Evolutionary conservation across 2,329 filamentous ascomycete species (phyloP).

Genomic region (Colletotrichum abscissum): DNA sequence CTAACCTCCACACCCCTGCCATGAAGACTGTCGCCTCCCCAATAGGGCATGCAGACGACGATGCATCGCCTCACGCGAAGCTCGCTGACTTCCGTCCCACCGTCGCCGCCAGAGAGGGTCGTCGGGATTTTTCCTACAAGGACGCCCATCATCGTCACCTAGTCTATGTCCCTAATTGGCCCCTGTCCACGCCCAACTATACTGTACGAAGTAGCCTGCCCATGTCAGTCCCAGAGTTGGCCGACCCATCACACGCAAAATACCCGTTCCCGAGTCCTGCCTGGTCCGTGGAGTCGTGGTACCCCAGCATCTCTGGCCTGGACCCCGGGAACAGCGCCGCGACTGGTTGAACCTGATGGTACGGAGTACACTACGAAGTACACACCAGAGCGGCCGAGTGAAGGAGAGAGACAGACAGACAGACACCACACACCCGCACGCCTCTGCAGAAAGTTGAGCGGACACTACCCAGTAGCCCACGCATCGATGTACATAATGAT

Average conservation of each 20-base stretch:
- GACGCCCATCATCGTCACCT: slow-evolving; percentile 21
- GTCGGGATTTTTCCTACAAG: slow-evolving; percentile 23
- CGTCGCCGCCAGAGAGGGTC: slow-evolving; percentile 8
- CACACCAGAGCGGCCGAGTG: slow-evolving; percentile 3
- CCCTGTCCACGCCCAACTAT: slow-evolving; percentile 12
- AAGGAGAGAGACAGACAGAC: slow-evolving; percentile 12
- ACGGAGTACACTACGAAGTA: slow-evolving; percentile 6
- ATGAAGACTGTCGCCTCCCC: slow-evolving; percentile 21
- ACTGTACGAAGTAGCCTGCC: neutral
- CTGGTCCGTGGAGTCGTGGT: slow-evolving; percentile 29
- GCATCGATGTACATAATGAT: slow-evolving; percentile 33
- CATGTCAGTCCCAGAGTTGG: slow-evolving; percentile 29
- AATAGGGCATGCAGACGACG: slow-evolving; percentile 22
- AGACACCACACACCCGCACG: slow-evolving; percentile 17
- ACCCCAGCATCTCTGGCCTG: slow-evolving; percentile 28
- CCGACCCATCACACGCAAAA: slow-evolving; percentile 26
- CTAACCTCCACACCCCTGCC: slow-evolving; percentile 12
- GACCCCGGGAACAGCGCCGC: slow-evolving; percentile 19
- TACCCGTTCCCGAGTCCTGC: slow-evolving; percentile 33
- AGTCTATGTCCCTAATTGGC: slow-evolving; percentile 9
- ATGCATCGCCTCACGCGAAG: slow-evolving; percentile 32
- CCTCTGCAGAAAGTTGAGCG: slow-evolving; percentile 12
- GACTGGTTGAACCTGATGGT: slow-evolving; percentile 30
- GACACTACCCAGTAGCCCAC: slow-evolving; percentile 7
- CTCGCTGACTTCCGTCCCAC: slow-evolving; percentile 3